Base-by-base conservation (phyloP, 768 basidiomycete genomes). In the Leucocoprinus sp. region DNA sequence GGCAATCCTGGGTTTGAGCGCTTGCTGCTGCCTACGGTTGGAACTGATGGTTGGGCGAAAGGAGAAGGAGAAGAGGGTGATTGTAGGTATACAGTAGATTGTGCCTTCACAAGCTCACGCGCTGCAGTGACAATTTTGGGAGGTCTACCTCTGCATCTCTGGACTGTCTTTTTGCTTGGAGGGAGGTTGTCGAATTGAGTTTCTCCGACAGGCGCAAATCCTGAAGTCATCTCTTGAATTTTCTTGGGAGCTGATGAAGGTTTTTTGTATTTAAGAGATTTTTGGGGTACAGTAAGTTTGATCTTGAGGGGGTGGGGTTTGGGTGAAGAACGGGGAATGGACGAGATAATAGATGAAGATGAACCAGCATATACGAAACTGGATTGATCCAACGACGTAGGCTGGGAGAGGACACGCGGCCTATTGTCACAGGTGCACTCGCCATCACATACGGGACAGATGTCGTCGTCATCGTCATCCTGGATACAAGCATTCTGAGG, bases 401-500 rank as follows among this genome's bases (percentile, higher is more conserved):
- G 50, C n/a, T 38, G 53, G 27, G 31, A 46, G 39, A 39, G 42
- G 14, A n/a, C 41, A n/a, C 34, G 58, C 43, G 66, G 59, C 54
- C 63, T 68, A 69, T 72, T 78, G 62, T 66, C 62, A 72, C 87
- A 90, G 23, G 84, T 89, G 70, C 87, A 91, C 59, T 86, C 81
- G 58, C 84, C 82, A 71, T 90, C 88, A 84, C 87, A 91, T 52
- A 90, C 85, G 6, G 86, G 87, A 63, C 87, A 91, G 46, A 90
- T 87, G 61, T 88, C 82, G 76, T 78, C 76, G 72, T 86, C 84
- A 59, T 89, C 87, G 64, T 84, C 82, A 68, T 80, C 78, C 64
- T 74, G 69, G 49, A 42, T 58, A 53, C 53, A 55, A 51, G 54
- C 55, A 55, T 56, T 67, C 64, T 56, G 64, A 61, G 56, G 67